These are phyloP conservation scores for Penicillium sp. DNA, from an alignment of 2,329 filamentous ascomycete species.

Conservation along the genomic window DNA sequence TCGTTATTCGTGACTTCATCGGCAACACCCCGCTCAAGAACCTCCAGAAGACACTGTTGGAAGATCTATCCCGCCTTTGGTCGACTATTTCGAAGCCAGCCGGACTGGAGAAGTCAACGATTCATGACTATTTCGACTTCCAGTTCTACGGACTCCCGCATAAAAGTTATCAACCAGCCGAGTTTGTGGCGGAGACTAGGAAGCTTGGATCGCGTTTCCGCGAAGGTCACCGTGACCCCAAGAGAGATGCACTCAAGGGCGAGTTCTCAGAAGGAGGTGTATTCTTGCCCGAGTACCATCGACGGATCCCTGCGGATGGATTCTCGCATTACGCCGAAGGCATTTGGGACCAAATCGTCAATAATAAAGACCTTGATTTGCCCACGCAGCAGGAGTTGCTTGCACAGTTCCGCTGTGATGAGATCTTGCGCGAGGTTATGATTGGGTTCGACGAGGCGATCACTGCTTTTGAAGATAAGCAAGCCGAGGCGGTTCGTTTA, in stretches of 20 bases:
- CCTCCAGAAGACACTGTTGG: slow-evolving; percentile 80
- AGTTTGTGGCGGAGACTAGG: slow-evolving; percentile 75
- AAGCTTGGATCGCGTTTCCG: slow-evolving; percentile 77
- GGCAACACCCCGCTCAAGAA: slow-evolving; percentile 87
- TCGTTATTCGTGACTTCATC: slow-evolving; percentile 96
- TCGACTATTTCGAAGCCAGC: slow-evolving; percentile 83
- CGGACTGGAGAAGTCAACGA: slow-evolving; percentile 79
- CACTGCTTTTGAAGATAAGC: slow-evolving; percentile 75
- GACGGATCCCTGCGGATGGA: slow-evolving; percentile 93
- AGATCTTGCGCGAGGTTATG: slow-evolving; percentile 86
- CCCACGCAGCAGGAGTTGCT: slow-evolving; percentile 95
- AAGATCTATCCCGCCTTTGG: slow-evolving; percentile 91
- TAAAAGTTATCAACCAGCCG: slow-evolving; percentile 91
- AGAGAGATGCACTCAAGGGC: slow-evolving; percentile 54
- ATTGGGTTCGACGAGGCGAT: slow-evolving; percentile 78
- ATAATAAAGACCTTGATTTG: slow-evolving; percentile 96
- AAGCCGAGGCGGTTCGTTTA: slow-evolving; percentile 66
- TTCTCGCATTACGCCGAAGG: slow-evolving; percentile 89
- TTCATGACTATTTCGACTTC: slow-evolving; percentile 98
- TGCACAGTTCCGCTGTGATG: slow-evolving; percentile 95
- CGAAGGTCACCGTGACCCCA: slow-evolving; percentile 68
- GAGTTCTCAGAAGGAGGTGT: slow-evolving; percentile 75
- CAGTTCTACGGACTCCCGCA: slow-evolving; percentile 92
- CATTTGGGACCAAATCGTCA: slow-evolving; percentile 97
- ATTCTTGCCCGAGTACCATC: slow-evolving; percentile 90